Conservation (phyloP, 495 filamentous ascomycete genomes). For the Podospora fimiseda region DNA sequence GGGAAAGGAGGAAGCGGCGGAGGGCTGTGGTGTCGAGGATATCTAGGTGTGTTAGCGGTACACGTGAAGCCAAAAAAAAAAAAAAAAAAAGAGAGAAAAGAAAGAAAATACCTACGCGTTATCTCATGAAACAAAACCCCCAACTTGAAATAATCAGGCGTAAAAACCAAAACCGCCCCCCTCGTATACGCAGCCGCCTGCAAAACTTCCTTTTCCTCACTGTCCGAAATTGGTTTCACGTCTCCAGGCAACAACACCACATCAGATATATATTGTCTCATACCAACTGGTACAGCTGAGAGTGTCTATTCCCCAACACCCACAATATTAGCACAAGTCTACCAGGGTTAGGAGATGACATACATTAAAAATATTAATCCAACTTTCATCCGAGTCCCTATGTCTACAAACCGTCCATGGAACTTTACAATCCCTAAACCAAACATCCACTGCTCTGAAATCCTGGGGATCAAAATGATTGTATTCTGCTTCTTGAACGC, state of each 20-base stretch:
- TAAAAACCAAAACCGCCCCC: slow-evolving; percentile 7
- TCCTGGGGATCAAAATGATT: slow-evolving; percentile 8
- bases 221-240: not conserved
- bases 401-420: slow-evolving; percentile 22
- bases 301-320: slow-evolving; percentile 6
- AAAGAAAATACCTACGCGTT: slow-evolving; percentile 1
- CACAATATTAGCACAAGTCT: not conserved
- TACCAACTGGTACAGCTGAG: slow-evolving; percentile 19
- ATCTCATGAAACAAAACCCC: slow-evolving; percentile 22
- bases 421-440: slow-evolving; percentile 16
- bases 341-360: not conserved
- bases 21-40: slow-evolving; percentile 18
- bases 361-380: slow-evolving; percentile 15
- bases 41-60: too few species aligned
- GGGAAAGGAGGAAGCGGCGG: not conserved
- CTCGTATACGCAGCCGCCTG: slow-evolving; percentile 16
- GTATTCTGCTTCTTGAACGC: slow-evolving; percentile 11
- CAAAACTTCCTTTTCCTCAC: not conserved
- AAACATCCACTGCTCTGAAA: slow-evolving; percentile 14
- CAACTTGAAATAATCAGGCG: slow-evolving; percentile 13
- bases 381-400: slow-evolving; percentile 6
- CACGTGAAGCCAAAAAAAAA: too few species aligned
- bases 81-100: too few species aligned
- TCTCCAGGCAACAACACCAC: slow-evolving; percentile 10
- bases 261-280: slow-evolving; percentile 18